A percentile compares a stretch with the other conserved stretches of the same genome.
Conservation (phyloP, 192 early-diverging fungal species). For the Rhizophagus clarus region DNA sequence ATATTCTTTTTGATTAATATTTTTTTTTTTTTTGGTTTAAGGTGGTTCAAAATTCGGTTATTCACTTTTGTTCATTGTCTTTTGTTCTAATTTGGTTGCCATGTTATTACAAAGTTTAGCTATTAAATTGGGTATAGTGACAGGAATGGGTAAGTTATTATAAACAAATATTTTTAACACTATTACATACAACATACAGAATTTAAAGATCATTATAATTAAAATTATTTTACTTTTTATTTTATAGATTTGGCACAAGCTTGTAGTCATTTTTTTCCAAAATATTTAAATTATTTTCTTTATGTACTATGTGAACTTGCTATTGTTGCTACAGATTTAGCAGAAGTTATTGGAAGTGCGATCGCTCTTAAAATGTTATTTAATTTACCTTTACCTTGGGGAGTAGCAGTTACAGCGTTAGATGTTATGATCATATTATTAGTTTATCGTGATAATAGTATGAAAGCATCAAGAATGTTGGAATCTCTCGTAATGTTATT, state of each 20-base stretch:
- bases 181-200: no score
- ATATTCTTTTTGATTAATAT: background rate
- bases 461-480: conserved; percentile 57
- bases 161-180: no score
- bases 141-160: conserved; percentile 56
- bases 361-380: conserved; percentile 81
- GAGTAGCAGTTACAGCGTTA: conserved; percentile 72
- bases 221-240: background rate
- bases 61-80: conserved; percentile 69
- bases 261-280: conserved; percentile 63
- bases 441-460: conserved; percentile 55
- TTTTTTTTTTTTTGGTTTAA: background rate
- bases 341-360: conserved; percentile 84
- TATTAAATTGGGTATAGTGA: conserved; percentile 76
- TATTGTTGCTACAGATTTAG: conserved; percentile 82
- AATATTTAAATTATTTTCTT: conserved; percentile 61
- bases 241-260: conserved; percentile 67
- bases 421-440: conserved; percentile 76
- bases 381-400: conserved; percentile 65
- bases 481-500: conserved; percentile 70
- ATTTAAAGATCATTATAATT: no score
- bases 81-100: conserved; percentile 76
- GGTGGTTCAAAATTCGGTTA: conserved; percentile 80
- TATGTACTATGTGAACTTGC: conserved; percentile 75
- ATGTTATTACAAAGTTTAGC: conserved; percentile 76